These are phyloP conservation scores for Podospora pseudocomata DNA, from an alignment of 495 filamentous ascomycete genomes.

Conservation along the genomic window DNA sequence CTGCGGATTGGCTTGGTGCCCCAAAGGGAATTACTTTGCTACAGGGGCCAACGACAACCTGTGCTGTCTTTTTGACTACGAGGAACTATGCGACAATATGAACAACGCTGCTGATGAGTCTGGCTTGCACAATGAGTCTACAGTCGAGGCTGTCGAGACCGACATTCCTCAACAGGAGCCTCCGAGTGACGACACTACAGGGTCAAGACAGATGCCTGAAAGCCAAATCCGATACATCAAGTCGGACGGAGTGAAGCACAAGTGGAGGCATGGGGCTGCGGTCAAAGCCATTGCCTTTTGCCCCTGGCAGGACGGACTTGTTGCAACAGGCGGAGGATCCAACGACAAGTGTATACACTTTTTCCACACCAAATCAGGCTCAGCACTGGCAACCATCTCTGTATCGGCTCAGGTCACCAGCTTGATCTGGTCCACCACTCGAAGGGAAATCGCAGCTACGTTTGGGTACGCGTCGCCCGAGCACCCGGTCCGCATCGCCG, in stretches of 20 bases:
- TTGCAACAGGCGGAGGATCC: constrained; percentile 89
- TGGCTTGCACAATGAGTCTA: no score
- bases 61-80: constrained; percentile 77
- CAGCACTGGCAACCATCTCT: constrained; percentile 83
- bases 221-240: constrained; percentile 27
- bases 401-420: constrained; percentile 91
- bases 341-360: constrained; percentile 97
- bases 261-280: constrained; percentile 76
- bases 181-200: not conserved
- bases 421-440: constrained; percentile 82
- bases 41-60: constrained; percentile 91
- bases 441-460: constrained; percentile 84
- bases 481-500: constrained; percentile 83
- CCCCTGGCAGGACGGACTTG: constrained; percentile 82
- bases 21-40: constrained; percentile 70
- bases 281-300: constrained; percentile 98
- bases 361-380: constrained; percentile 81
- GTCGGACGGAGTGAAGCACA: constrained; percentile 61
- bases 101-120: not conserved
- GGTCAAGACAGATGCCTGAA: not conserved
- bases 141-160: not conserved
- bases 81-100: constrained; percentile 10
- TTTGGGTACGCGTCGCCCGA: constrained; percentile 96
- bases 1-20: constrained; percentile 87
- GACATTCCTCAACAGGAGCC: not conserved